Percentiles rank a stretch among this genome's conserved stretches.
Evolutionary conservation across 495 filamentous ascomycete genomes (phyloP).

Genomic region (Penicillium odoratum): DNA sequence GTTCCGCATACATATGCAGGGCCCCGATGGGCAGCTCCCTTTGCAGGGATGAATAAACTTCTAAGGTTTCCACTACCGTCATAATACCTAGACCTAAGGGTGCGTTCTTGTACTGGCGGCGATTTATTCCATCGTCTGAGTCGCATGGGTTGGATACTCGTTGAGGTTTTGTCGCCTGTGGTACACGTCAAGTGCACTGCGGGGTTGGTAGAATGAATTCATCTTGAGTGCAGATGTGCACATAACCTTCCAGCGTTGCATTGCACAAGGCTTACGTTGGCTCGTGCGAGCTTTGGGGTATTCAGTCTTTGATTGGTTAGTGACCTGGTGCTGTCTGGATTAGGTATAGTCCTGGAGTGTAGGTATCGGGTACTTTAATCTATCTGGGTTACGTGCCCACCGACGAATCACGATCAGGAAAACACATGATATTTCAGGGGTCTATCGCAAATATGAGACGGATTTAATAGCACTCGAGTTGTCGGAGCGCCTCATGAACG

Average conservation of each 20-base stretch:
- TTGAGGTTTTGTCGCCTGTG: background rate
- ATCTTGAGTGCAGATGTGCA: background rate
- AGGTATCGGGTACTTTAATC: background rate
- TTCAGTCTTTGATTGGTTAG: background rate
- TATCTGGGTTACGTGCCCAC: background rate
- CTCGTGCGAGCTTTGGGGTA: background rate
- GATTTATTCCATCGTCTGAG: background rate
- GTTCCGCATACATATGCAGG: constrained; percentile 5
- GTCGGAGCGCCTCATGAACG: too few species aligned
- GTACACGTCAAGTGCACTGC: background rate
- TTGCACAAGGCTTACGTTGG: background rate
- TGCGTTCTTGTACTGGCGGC: background rate
- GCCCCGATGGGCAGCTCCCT: background rate
- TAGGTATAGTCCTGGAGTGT: background rate
- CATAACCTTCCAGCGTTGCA: background rate
- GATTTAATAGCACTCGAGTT: too few species aligned
- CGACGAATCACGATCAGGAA: background rate
- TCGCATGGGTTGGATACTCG: background rate
- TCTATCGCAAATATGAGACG: too few species aligned
- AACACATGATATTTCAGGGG: background rate
- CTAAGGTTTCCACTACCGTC: background rate
- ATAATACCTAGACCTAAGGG: background rate
- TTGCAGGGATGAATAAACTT: background rate
- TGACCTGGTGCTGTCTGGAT: background rate
- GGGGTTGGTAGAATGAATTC: background rate